Evolutionary conservation across 768 basidiomycete genomes (phyloP).

Genomic region (Tulasnella sp.): DNA sequence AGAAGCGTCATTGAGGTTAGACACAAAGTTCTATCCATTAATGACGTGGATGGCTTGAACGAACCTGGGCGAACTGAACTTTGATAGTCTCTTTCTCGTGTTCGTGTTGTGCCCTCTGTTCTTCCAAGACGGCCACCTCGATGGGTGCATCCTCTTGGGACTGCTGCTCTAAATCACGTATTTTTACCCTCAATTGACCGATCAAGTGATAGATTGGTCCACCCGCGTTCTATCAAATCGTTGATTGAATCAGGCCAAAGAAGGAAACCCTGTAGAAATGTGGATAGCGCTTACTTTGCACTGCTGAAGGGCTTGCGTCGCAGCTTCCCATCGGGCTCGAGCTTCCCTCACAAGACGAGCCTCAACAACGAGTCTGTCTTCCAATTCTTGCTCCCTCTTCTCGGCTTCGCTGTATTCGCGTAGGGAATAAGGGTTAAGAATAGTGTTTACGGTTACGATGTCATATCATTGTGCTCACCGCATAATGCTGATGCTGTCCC

Average conservation of each 20-base stretch:
- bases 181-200: background rate
- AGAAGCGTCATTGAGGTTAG: background rate
- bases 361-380: constrained; percentile 28
- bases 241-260: too few species aligned
- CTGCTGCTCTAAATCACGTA: constrained; percentile 27
- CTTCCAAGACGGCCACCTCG: constrained; percentile 47
- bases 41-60: background rate
- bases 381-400: constrained; percentile 30
- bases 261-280: too few species aligned
- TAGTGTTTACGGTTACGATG: background rate
- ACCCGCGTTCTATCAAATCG: too few species aligned
- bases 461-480: constrained; percentile 28
- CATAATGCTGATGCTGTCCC: constrained; percentile 39
- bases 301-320: too few species aligned
- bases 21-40: background rate
- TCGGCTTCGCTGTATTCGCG: constrained; percentile 36
- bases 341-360: background rate
- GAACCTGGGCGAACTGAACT: constrained; percentile 20
- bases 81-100: constrained; percentile 35
- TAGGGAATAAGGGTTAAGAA: background rate
- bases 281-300: too few species aligned
- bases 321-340: background rate
- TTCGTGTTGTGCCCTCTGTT: constrained; percentile 40
- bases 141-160: constrained; percentile 60
- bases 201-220: background rate